Conservation (phyloP, 192 early-diverging fungal species). For the Pilaira anomala region DNA sequence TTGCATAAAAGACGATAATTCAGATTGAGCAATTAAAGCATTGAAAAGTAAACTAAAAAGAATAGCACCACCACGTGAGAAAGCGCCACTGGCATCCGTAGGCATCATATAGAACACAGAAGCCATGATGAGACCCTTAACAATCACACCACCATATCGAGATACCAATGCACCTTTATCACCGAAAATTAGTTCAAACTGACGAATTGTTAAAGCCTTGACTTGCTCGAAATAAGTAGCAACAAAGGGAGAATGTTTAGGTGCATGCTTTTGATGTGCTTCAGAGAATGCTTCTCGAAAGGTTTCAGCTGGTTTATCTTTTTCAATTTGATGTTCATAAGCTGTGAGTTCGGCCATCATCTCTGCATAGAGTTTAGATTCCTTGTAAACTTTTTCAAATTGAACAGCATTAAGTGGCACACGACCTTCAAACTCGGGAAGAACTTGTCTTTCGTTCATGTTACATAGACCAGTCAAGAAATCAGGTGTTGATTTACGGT, state of each 20-base stretch:
- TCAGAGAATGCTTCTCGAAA: constrained; percentile 53
- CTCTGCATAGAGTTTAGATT: constrained; percentile 30
- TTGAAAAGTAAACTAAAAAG: constrained; percentile 72
- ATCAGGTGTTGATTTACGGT: constrained; percentile 57
- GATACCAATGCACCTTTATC: constrained; percentile 47
- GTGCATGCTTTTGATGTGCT: constrained; percentile 45
- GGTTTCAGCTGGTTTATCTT: constrained; percentile 24
- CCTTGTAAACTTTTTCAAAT: constrained; percentile 51
- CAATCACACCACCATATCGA: constrained; percentile 41
- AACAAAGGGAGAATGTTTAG: constrained; percentile 52
- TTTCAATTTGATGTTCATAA: constrained; percentile 36
- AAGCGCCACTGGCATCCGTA: constrained; percentile 52
- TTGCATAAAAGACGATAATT: constrained; percentile 63
- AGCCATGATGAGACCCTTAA: constrained; percentile 71
- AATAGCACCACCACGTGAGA: constrained; percentile 68
- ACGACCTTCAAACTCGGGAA: constrained; percentile 41
- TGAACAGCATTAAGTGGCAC: constrained; percentile 50
- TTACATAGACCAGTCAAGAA: constrained; percentile 65
- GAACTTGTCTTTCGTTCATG: constrained; percentile 49
- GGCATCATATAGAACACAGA: constrained; percentile 66
- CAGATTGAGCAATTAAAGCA: constrained; percentile 62
- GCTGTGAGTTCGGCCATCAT: constrained; percentile 30
- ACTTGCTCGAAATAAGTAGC: constrained; percentile 55
- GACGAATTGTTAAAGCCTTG: constrained; percentile 45
- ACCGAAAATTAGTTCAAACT: constrained; percentile 48